Conservation (phyloP, 1,139 yeast species). For the Protomyces gravidus region DNA sequence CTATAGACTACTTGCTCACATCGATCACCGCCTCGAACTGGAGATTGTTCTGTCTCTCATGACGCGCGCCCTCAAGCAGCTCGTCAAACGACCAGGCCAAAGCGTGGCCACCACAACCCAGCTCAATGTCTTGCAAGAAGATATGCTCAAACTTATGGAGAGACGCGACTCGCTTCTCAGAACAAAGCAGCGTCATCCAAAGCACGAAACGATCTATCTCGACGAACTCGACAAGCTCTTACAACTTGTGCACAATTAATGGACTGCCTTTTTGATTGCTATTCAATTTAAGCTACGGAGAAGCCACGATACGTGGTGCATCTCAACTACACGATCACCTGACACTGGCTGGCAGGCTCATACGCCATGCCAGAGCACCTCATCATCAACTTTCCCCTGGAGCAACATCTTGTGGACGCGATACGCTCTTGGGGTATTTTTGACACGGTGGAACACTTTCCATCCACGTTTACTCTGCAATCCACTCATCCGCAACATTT, state of each 20-base stretch:
- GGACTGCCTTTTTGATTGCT: no score
- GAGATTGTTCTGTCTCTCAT: constrained; percentile 23
- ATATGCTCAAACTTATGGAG: constrained; percentile 24
- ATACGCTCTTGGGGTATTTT: not conserved
- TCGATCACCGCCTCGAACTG: constrained; percentile 7
- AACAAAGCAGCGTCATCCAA: not conserved
- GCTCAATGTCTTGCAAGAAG: constrained; percentile 20
- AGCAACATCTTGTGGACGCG: constrained; percentile 3
- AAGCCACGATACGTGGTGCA: no score
- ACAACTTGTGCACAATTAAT: no score
- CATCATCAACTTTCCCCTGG: constrained; percentile 7
- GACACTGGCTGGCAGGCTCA: no score
- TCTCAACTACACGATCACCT: no score
- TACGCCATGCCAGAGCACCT: constrained; percentile 4
- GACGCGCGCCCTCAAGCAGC: constrained; percentile 18
- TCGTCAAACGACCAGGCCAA: not conserved
- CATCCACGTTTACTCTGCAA: constrained; percentile 2
- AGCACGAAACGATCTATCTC: constrained; percentile 13
- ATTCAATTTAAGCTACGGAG: no score
- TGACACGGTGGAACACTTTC: constrained; percentile 14
- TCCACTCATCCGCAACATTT: constrained; percentile 4
- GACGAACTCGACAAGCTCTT: constrained; percentile 15
- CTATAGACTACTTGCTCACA: not conserved
- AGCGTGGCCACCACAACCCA: constrained; percentile 10
- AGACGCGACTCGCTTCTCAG: constrained; percentile 13